Evolutionary conservation across 306 rosid genomes (phyloP).

Genomic region (Vigna radiata): DNA sequence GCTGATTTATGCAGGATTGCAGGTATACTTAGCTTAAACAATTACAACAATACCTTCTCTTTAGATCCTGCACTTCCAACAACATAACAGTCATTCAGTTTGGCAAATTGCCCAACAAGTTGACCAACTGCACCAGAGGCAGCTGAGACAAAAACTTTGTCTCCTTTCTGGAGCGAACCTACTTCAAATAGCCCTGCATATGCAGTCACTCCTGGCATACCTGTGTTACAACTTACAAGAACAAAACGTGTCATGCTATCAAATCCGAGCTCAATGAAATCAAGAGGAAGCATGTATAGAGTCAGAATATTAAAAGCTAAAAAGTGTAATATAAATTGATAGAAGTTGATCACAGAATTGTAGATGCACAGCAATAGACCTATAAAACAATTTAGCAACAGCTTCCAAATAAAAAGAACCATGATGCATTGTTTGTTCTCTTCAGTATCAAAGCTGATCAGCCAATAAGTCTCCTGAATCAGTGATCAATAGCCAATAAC

Average conservation of each 20-base stretch:
- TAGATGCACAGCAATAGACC: neutral
- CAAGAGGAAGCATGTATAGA: neutral
- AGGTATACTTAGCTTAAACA: neutral
- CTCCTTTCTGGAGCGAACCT: slow-evolving; percentile 44
- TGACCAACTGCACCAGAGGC: slow-evolving; percentile 48
- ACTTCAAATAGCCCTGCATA: slow-evolving; percentile 45
- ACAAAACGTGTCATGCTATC: neutral
- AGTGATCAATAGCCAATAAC: neutral
- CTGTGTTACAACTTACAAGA: slow-evolving; percentile 1
- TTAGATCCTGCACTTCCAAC: slow-evolving; percentile 60
- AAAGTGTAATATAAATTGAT: neutral
- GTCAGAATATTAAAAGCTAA: neutral
- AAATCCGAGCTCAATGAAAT: neutral
- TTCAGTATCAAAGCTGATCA: neutral
- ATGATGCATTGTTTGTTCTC: neutral
- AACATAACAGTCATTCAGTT: slow-evolving; percentile 39
- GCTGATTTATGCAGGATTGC: neutral
- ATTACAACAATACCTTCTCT: slow-evolving; percentile 45
- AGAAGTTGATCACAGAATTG: neutral
- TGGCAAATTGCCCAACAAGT: slow-evolving; percentile 50
- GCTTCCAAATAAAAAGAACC: slow-evolving; percentile 1
- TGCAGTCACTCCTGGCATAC: slow-evolving; percentile 57
- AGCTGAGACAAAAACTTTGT: slow-evolving; percentile 47
- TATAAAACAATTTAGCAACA: slow-evolving; percentile 4
- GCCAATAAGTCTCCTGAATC: neutral